Evolutionary conservation across 768 basidiomycete species (phyloP).

Genomic region (Leccinum boreale): DNA sequence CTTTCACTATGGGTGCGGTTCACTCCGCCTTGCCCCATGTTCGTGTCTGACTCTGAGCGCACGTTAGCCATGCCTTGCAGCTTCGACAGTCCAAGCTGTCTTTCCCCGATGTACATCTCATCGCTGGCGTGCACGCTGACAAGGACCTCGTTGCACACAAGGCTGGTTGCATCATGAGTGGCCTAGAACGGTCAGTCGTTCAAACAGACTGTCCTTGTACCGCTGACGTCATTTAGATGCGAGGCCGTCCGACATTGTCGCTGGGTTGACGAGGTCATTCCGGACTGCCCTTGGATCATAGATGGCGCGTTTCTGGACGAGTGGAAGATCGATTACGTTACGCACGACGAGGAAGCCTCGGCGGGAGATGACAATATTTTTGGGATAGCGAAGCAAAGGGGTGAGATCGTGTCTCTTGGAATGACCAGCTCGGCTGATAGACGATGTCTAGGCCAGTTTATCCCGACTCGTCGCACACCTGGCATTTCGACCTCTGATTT

Average conservation of each 20-base stretch:
- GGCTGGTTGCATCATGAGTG: slow-evolving; percentile 81
- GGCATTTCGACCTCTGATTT: slow-evolving; percentile 93
- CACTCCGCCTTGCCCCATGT: background rate
- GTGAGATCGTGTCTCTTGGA: slow-evolving; percentile 38
- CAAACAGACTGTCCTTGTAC: background rate
- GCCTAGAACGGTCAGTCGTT: slow-evolving; percentile 67
- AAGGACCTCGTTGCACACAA: slow-evolving; percentile 79
- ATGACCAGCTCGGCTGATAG: background rate
- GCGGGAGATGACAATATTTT: slow-evolving; percentile 88
- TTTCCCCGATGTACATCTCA: slow-evolving; percentile 84
- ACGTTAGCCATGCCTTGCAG: slow-evolving; percentile 83
- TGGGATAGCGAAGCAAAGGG: slow-evolving; percentile 71
- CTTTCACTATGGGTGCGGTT: slow-evolving; percentile 87
- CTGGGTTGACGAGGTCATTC: slow-evolving; percentile 94
- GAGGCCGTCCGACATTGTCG: slow-evolving; percentile 94
- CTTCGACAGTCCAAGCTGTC: slow-evolving; percentile 94
- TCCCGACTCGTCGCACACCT: slow-evolving; percentile 92
- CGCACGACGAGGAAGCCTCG: slow-evolving; percentile 84
- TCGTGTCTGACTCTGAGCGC: slow-evolving; percentile 3
- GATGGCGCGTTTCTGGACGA: slow-evolving; percentile 78
- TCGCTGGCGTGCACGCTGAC: slow-evolving; percentile 93
- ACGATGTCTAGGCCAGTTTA: slow-evolving; percentile 70
- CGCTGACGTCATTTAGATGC: slow-evolving; percentile 44
- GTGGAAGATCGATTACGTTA: slow-evolving; percentile 92
- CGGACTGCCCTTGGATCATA: slow-evolving; percentile 90